Evolutionary conservation across 1,139 yeast species (phyloP).

Genomic region (Candida smagusa): DNA sequence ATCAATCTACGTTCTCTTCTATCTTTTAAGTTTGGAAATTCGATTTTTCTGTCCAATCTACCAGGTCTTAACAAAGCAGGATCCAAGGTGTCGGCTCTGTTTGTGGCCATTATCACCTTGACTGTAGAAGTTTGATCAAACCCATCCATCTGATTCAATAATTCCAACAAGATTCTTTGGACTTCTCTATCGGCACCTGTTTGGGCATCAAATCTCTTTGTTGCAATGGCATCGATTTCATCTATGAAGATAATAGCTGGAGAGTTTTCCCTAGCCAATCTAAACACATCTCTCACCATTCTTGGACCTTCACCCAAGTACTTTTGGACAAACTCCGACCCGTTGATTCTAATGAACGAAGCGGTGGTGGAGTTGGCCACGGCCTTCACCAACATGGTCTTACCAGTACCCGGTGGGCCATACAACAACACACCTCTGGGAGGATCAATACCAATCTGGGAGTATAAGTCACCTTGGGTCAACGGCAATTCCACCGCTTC

Average conservation of each 20-base stretch:
- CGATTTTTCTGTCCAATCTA: conserved; percentile 96
- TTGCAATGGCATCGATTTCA: conserved; percentile 89
- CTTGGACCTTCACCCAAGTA: conserved; percentile 99
- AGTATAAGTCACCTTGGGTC: conserved; percentile 96
- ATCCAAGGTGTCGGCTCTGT: conserved; percentile 95
- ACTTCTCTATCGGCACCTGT: conserved; percentile 99
- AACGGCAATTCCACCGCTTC: conserved; percentile 97
- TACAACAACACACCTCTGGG: conserved; percentile 98
- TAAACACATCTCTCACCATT: conserved; percentile 97
- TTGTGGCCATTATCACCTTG: conserved; percentile 98
- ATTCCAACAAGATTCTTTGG: conserved; percentile 93
- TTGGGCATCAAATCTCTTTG: conserved; percentile 98
- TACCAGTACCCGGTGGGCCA: conserved; percentile 99
- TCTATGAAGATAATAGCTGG: conserved; percentile 97
- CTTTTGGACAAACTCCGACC: conserved; percentile 94
- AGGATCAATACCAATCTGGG: conserved; percentile 99
- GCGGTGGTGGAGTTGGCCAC: conserved; percentile 98
- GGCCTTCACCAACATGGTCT: conserved; percentile 94
- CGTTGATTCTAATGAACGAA: conserved; percentile 92
- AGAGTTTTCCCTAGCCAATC: conserved; percentile 94
- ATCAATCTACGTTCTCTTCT: conserved; percentile 97
- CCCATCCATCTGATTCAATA: conserved; percentile 98
- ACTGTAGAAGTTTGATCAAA: conserved; percentile 95
- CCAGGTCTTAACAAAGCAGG: conserved; percentile 98
- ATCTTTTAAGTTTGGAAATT: conserved; percentile 92